Percentiles rank a stretch among this genome's conserved stretches.
These are phyloP conservation scores for Dentipellis sp. DNA, from an alignment of 768 basidiomycete species.

Conservation along the genomic window DNA sequence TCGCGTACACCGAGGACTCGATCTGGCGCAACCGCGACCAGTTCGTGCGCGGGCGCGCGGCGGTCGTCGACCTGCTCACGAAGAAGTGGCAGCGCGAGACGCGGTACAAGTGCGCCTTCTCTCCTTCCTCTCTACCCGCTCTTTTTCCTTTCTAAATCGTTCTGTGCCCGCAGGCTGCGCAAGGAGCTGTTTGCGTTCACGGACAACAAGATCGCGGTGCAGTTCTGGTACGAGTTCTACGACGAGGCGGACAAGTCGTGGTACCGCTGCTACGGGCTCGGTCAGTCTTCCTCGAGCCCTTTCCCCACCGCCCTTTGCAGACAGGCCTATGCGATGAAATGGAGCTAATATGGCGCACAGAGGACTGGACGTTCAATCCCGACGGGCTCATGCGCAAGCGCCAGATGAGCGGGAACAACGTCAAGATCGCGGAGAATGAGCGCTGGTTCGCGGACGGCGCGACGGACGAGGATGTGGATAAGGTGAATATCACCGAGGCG, in stretches of 20 bases:
- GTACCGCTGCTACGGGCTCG: constrained; percentile 40
- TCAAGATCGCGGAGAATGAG: constrained; percentile 34
- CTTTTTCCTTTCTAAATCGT: not conserved
- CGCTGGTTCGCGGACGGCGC: constrained; percentile 40
- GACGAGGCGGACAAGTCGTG: constrained; percentile 32
- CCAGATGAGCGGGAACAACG: constrained; percentile 41
- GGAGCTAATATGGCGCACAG: not conserved
- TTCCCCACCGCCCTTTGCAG: not conserved
- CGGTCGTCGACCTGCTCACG: constrained; percentile 36
- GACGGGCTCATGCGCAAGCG: constrained; percentile 45
- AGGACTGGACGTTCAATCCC: constrained; percentile 48
- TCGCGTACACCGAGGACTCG: constrained; percentile 21
- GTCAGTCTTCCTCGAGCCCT: not conserved
- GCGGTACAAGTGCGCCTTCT: constrained; percentile 24
- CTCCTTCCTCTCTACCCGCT: not conserved
- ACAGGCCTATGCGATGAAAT: not conserved
- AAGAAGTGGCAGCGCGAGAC: constrained; percentile 45
- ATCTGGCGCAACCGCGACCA: constrained; percentile 48
- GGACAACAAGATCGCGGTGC: constrained; percentile 45
- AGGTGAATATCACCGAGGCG: constrained; percentile 21
- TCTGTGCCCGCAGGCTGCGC: not conserved
- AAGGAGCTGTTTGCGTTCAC: constrained; percentile 32
- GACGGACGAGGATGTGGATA: constrained; percentile 26
- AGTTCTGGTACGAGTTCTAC: constrained; percentile 40
- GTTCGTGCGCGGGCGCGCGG: constrained; percentile 35